Base-by-base conservation (phyloP, 2,329 filamentous ascomycete species). In the Lasiodiplodia gonubiensis region DNA sequence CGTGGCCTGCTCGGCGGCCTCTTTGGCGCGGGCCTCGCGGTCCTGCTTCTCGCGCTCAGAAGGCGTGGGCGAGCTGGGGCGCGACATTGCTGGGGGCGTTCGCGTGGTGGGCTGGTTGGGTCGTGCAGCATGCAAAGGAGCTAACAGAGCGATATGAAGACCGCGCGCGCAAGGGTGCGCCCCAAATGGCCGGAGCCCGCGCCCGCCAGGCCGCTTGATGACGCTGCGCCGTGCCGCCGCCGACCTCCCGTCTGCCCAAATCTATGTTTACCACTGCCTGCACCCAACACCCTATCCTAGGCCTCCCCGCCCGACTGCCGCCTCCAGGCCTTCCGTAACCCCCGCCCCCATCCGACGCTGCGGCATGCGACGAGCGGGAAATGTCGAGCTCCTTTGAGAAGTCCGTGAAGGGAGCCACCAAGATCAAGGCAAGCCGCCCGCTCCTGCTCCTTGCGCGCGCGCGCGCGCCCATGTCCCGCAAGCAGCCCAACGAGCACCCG, bases 371-470 rank as follows among this genome's bases (percentile, higher is more conserved):
- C 68, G 70, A 35, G 67, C 60, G 52, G 72, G 69, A 68, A 72
- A 94, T 94, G 92, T 88, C 91, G 72, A 92, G 89, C 84, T 94
- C 92, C 68, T 98, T 98, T 79, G 95, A 99, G 86, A 99, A 98
- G 86, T 97, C 94, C 73, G 95, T 99, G 78, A 98, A 98, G 86
- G 95, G 94, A 82, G 94, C 92, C 74, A 98, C 94, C 75, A 98
- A 98, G 86, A 92, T 97, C 79, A 98, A 97, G 89, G 93, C 94
- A 75, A 68, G 66, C 59, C 55, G 51, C 64, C 37, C 37, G 49
- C 61, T 60, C 67, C 57, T 55, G 48, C 59, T 57, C 60, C 60
- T 46, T 66, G 46, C 64, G 52, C 67, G 42, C 55, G 46, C 30
- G 63, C 54, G 57, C 39, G 25, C 23, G 16, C 25, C 14, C 46